Evolutionary conservation across 805 yeast species (phyloP).

Genomic region (Saccharomycodes ludwigii): DNA sequence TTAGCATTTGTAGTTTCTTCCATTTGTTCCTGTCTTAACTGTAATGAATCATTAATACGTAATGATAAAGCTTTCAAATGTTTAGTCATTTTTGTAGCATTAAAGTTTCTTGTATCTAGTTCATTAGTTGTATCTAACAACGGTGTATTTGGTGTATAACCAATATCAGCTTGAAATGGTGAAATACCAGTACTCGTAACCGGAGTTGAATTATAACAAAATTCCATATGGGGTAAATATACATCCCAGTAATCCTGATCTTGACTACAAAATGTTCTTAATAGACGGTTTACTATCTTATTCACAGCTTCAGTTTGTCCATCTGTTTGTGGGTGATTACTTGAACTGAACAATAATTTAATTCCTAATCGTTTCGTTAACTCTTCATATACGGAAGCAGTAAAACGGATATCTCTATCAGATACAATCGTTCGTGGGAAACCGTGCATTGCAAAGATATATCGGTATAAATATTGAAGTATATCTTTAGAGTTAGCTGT

Average conservation of each 20-base stretch:
- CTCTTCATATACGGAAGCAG: neutral
- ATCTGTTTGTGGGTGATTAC: slow-evolving; percentile 3
- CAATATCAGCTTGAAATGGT: slow-evolving; percentile 7
- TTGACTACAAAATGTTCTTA: slow-evolving; percentile 1
- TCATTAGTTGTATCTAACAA: neutral
- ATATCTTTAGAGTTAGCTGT: slow-evolving; percentile 8
- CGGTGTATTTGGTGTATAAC: slow-evolving; percentile 6
- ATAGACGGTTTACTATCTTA: slow-evolving; percentile 1
- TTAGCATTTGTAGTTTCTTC: neutral
- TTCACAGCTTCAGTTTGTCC: slow-evolving; percentile 6
- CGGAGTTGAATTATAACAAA: slow-evolving; percentile 4
- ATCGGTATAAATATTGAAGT: slow-evolving; percentile 7
- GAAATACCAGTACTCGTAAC: neutral
- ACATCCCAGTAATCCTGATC: slow-evolving; percentile 4
- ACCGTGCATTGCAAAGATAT: slow-evolving; percentile 8
- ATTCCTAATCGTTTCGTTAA: slow-evolving; percentile 2
- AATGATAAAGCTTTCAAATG: neutral
- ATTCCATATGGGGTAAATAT: slow-evolving; percentile 4
- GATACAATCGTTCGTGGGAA: slow-evolving; percentile 6
- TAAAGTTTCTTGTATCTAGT: neutral
- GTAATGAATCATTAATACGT: neutral
- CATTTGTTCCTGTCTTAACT: neutral
- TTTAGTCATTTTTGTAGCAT: neutral
- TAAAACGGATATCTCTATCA: slow-evolving; percentile 3
- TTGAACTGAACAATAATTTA: neutral